Base-by-base conservation (phyloP, 495 filamentous ascomycete species). In the Tuber calosporum region DNA sequence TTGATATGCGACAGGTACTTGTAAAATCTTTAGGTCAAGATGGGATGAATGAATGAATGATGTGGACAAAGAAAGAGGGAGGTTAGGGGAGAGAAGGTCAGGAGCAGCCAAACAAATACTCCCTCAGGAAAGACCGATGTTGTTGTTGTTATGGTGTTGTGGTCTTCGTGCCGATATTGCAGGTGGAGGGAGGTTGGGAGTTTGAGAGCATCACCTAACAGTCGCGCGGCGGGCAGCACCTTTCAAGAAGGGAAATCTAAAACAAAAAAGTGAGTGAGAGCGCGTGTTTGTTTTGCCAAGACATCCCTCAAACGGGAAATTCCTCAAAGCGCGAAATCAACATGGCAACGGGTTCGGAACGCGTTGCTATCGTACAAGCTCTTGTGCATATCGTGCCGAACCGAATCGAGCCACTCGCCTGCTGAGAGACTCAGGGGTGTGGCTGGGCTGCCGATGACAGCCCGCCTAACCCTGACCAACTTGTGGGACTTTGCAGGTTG, bases 231-330 rank as follows among this genome's bases (percentile, higher is more conserved):
- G 8, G 22, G n/a, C 48, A 0, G 4, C 8, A n/a, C n/a, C 8
- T 0, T 40, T 5, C 42, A 19, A 19, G 42, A 4, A 69, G 72
- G 8, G 48, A 48, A 62, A 34, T 53, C n/a, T n/a, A n/a, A 13
- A 45, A 67, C 71, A 30, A 62, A 41, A 42, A 34, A 19, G 70
- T 37, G 66, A 70, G 70, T 76, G 68, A 77, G 67, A 78, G 68
- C 76, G 74, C 74, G 74, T 78, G 76, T 78, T 78, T 78, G 76
- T 78, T 78, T 78, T 78, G 71, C 76, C 76, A 77, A 77, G 76
- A 39, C 37, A 38, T n/a, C 58, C 58, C 75, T 75, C 41, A 67
- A 77, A 77, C 42, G 39, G 41, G 76, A 68, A 77, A 71, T 77
- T 71, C 70, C 62, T 78, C 67, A 73, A 77, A 77, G 71, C 62